Conservation (phyloP, 257 asterid species). For the Lycium ferocissimum region DNA sequence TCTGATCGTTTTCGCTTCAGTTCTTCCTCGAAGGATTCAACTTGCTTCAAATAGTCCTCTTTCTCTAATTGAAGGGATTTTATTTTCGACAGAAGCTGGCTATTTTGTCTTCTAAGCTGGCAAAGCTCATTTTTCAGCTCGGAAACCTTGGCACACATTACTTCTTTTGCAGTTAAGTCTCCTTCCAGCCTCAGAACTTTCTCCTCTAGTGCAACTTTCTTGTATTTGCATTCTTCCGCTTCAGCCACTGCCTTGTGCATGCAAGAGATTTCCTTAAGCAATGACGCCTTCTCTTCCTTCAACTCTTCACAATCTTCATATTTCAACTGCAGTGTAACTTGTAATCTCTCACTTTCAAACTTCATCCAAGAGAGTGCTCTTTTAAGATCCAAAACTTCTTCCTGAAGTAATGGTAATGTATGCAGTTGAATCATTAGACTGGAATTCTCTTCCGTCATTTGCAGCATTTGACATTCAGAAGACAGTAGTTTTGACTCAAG, state of each 20-base stretch:
- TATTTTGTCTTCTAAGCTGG: slow-evolving; percentile 43
- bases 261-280: slow-evolving; percentile 41
- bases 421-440: slow-evolving; percentile 37
- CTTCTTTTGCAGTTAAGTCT: slow-evolving; percentile 55
- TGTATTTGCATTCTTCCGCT: slow-evolving; percentile 41
- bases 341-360: slow-evolving; percentile 37
- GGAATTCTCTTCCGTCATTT: slow-evolving; percentile 46
- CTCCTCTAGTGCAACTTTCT: slow-evolving; percentile 48
- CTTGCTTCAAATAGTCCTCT: slow-evolving; percentile 35
- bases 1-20: neutral
- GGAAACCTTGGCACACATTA: slow-evolving; percentile 33
- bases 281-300: slow-evolving; percentile 32
- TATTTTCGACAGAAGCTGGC: slow-evolving; percentile 39
- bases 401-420: slow-evolving; percentile 41
- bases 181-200: slow-evolving; percentile 56
- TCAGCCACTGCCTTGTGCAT: slow-evolving; percentile 38
- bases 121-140: slow-evolving; percentile 51
- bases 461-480: slow-evolving; percentile 45
- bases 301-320: slow-evolving; percentile 46
- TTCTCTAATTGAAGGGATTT: slow-evolving; percentile 43
- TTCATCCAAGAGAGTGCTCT: slow-evolving; percentile 38
- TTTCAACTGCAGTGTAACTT: slow-evolving; percentile 43
- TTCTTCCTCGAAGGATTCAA: slow-evolving; percentile 33
- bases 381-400: slow-evolving; percentile 46
- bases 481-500: slow-evolving; percentile 41